phyloP scores from a whole-genome alignment of 495 filamentous ascomycete genomes.

The Penicillium cosmopolitanum region DNA sequence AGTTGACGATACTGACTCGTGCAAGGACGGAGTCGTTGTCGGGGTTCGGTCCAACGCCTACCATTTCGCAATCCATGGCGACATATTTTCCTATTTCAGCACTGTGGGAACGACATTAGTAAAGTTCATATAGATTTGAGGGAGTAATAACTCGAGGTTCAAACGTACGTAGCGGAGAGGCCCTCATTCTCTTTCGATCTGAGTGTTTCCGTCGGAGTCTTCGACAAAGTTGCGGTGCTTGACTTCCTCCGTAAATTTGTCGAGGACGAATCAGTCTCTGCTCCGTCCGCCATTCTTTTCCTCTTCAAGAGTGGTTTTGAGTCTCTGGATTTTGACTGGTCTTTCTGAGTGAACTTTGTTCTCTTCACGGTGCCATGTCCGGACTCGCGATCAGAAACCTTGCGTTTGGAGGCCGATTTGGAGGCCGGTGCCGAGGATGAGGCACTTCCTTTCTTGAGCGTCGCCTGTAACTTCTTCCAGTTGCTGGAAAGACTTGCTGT shows the following conservation, averaged over 20 bases:
- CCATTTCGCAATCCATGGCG: conserved; percentile 97
- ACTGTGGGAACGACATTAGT: conserved; percentile 28
- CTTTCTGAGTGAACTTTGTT: conserved; percentile 35
- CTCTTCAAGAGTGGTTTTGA: conserved; percentile 25
- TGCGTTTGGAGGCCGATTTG: conserved; percentile 42
- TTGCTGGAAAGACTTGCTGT: conserved; percentile 58
- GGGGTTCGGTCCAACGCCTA: conserved; percentile 75
- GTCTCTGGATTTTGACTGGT: conserved; percentile 25
- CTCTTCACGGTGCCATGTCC: conserved; percentile 43
- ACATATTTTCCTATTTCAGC: conserved; percentile 80
- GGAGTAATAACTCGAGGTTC: neutral
- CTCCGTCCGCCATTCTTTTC: conserved; percentile 39
- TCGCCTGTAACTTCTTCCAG: conserved; percentile 76
- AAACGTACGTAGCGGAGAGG: conserved; percentile 42
- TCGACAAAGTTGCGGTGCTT: conserved; percentile 18
- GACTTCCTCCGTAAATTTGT: conserved; percentile 33
- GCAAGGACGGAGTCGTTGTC: conserved; percentile 74
- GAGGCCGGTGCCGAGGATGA: conserved; percentile 23
- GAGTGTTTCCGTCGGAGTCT: conserved; percentile 22
- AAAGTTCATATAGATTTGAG: neutral
- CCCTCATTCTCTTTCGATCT: conserved; percentile 55
- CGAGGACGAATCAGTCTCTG: conserved; percentile 18
- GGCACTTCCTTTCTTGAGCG: conserved; percentile 55
- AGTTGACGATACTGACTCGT: conserved; percentile 86
- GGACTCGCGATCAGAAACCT: conserved; percentile 39